Conservation (phyloP, 73 alveolate species). For the Tetrahymena malaccensis region DNA sequence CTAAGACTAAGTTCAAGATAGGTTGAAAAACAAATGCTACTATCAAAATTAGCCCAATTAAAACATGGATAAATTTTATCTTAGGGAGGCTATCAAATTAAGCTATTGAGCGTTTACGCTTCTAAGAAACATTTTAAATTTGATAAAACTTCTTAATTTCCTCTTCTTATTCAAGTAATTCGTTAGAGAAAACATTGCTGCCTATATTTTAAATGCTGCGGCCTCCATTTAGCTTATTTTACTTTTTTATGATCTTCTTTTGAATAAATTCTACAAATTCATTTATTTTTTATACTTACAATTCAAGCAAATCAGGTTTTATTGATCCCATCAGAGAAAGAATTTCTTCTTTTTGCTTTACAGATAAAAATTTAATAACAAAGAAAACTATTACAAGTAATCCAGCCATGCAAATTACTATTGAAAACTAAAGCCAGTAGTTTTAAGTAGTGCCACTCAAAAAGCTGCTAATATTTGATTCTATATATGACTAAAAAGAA, state of each 20-base stretch:
- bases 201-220: background rate
- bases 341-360: background rate
- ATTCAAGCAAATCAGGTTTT: background rate
- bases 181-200: background rate
- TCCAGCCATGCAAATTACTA: background rate
- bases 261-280: background rate
- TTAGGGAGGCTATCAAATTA: background rate
- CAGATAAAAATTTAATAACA: background rate
- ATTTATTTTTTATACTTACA: background rate
- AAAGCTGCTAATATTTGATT: background rate
- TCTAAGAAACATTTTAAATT: background rate
- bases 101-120: background rate
- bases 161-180: background rate
- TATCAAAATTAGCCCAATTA: background rate
- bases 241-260: background rate
- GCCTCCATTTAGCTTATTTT: background rate
- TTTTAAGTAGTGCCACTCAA: background rate
- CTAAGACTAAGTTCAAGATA: background rate
- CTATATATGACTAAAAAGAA: background rate
- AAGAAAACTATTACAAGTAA: background rate
- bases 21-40: background rate
- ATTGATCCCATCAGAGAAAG: background rate
- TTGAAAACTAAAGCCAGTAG: background rate
- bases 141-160: background rate
- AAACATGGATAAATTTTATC: background rate